phyloP scores from a whole-genome alignment of 164 flowering plant genomes.

The Magnolia kwangsiensis region DNA sequence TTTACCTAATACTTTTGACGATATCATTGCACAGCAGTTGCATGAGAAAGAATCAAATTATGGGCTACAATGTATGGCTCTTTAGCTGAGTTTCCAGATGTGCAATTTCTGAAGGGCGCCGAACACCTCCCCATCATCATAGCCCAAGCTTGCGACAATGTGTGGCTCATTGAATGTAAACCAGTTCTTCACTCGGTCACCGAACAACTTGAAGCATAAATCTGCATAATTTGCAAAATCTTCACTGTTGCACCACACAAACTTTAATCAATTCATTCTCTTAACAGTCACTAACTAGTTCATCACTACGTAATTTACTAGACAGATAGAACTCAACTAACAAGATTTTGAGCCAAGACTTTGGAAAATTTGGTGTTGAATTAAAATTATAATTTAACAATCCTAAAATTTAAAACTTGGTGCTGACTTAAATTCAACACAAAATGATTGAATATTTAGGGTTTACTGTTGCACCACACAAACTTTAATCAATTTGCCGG shows the following conservation, averaged over 20 bases:
- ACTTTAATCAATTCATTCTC: too few species aligned
- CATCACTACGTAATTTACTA: too few species aligned
- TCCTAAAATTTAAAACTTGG: too few species aligned
- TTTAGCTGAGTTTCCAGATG: constrained; percentile 13
- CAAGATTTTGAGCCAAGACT: too few species aligned
- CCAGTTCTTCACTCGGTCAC: constrained; percentile 23
- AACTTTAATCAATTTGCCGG: too few species aligned
- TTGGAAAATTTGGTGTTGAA: too few species aligned
- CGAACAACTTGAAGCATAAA: constrained; percentile 16
- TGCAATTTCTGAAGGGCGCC: constrained; percentile 10
- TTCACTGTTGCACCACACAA: not conserved
- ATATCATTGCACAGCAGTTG: constrained; percentile 19
- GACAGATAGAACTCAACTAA: too few species aligned
- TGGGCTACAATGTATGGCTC: constrained; percentile 27
- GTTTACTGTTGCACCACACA: constrained; percentile 31
- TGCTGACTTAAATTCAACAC: too few species aligned
- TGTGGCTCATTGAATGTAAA: constrained; percentile 25
- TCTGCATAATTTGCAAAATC: constrained; percentile 51
- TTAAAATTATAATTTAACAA: too few species aligned
- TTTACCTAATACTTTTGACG: constrained; percentile 17
- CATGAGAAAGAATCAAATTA: constrained; percentile 21
- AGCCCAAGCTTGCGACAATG: constrained; percentile 13
- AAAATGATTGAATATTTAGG: too few species aligned
- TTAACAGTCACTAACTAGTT: too few species aligned
- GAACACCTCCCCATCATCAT: constrained; percentile 24